A percentile compares a stretch with the other conserved stretches of the same genome.
These are phyloP conservation scores for Candolleomyces aberdarensis DNA, from an alignment of 768 basidiomycete genomes.

Conservation along the genomic window DNA sequence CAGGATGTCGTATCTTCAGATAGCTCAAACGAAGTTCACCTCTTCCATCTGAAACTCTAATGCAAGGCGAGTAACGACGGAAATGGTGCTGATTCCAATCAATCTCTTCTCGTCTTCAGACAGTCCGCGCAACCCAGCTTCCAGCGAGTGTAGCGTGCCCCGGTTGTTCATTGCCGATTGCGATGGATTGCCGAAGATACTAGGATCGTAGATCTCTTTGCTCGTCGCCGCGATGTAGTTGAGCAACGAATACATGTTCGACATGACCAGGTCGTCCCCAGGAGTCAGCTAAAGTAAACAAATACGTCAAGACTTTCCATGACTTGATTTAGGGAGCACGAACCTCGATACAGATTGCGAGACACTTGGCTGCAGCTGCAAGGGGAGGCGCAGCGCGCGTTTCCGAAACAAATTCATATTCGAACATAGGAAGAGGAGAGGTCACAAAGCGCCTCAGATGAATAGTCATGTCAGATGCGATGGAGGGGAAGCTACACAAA, in stretches of 20 bases:
- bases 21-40: slow-evolving; percentile 32
- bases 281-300: slow-evolving; percentile 60
- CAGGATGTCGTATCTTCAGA: neutral
- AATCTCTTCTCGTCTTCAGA: slow-evolving; percentile 84
- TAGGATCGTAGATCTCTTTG: slow-evolving; percentile 66
- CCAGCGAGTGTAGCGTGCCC: slow-evolving; percentile 52
- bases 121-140: slow-evolving; percentile 60
- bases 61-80: slow-evolving; percentile 83
- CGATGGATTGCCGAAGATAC: slow-evolving; percentile 38
- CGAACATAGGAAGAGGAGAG: slow-evolving; percentile 83
- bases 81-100: slow-evolving; percentile 87
- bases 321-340: slow-evolving; percentile 10
- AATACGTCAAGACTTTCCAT: neutral
- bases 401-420: slow-evolving; percentile 76
- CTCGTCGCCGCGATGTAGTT: slow-evolving; percentile 87
- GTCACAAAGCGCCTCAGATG: slow-evolving; percentile 88
- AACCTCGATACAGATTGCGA: slow-evolving; percentile 87
- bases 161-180: slow-evolving; percentile 45
- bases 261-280: slow-evolving; percentile 87
- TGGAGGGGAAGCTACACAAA: slow-evolving; percentile 67
- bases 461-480: slow-evolving; percentile 67
- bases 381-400: slow-evolving; percentile 75
- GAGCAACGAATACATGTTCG: slow-evolving; percentile 94
- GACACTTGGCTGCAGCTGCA: slow-evolving; percentile 82
- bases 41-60: slow-evolving; percentile 86